Evolutionary conservation across 1,284 basidiomycete genomes (phyloP).

Genomic region (Puccinia triticina): DNA sequence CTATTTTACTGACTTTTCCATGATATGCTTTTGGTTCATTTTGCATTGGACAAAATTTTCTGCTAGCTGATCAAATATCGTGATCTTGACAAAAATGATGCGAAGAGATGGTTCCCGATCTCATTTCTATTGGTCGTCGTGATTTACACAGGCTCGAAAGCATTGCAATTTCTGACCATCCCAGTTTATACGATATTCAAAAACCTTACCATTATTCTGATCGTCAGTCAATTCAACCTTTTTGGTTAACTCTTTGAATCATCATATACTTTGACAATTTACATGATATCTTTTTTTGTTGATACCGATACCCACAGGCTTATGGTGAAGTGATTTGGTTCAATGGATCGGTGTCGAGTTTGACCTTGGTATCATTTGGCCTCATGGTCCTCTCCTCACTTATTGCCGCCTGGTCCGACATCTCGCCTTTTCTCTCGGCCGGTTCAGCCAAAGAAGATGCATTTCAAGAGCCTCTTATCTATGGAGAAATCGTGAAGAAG

Average conservation of each 20-base stretch:
- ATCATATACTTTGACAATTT: constrained; percentile 21
- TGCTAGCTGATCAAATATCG: constrained; percentile 77
- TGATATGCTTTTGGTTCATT: constrained; percentile 70
- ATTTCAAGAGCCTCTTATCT: constrained; percentile 53
- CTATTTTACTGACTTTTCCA: constrained; percentile 3
- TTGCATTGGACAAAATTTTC: constrained; percentile 72
- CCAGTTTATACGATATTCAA: constrained; percentile 83
- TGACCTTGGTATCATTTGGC: constrained; percentile 85
- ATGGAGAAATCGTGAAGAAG: constrained; percentile 63
- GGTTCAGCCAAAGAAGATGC: constrained; percentile 53
- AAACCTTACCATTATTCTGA: constrained; percentile 97
- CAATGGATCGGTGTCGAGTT: constrained; percentile 79
- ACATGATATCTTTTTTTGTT: constrained; percentile 12
- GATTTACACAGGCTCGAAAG: constrained; percentile 98
- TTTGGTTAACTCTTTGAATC: constrained; percentile 48
- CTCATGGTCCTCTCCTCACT: constrained; percentile 95
- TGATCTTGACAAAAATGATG: constrained; percentile 79
- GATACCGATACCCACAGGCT: constrained; percentile 65
- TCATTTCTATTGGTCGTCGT: constrained; percentile 88
- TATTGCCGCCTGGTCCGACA: constrained; percentile 93
- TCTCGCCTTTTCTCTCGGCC: constrained; percentile 66
- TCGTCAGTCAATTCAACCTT: constrained; percentile 66
- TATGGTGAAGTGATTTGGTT: constrained; percentile 99
- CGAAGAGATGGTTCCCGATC: constrained; percentile 91
- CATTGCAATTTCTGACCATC: constrained; percentile 65